Base-by-base conservation (phyloP, 2,329 filamentous ascomycete species). In the Diaporthe batatas region DNA sequence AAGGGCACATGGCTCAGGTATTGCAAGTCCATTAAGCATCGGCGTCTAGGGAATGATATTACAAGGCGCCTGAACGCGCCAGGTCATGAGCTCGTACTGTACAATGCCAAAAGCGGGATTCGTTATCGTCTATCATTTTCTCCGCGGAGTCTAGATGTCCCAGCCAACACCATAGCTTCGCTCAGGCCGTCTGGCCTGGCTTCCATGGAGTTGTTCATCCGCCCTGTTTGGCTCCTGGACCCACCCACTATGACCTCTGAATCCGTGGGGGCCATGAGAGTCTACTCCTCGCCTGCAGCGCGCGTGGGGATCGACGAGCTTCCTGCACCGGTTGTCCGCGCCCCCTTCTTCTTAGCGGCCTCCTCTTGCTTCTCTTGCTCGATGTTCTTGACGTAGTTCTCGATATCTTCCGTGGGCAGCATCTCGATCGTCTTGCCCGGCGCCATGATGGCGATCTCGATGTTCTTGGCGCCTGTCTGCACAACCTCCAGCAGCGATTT, bases 341-440 rank as follows among this genome's bases (percentile, higher is more conserved):
- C 93, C 57, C 91, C 93, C 91, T 98, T 97, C 92, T 98, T 98
- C 90, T 95, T 98, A 53, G 94, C 94, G 32, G 96, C 96, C 87
- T 99, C 96, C 84, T 98, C 96, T 82, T 98, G 95, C 90, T 99
- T 99, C 90, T 99, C 97, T 79, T 95, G 93, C 88, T 99, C 97
- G 83, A 99, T 99, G 84, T 91, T 96, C 91, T 98, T 98, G 81
- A 99, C 97, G 81, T 97, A 98, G 78, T 91, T 90, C 88, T 99
- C 96, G 80, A 99, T 99, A 80, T 98, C 94, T 83, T 98, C 96
- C 42, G 96, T 93, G 2, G 95, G 94, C 78, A 99, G 89, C 91
- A 98, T 95, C 87, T 98, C 95, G 76, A 99, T 91, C 21, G 89
- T 84, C 87, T 98, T 95, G 68, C 94, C 95, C 8, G 96, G 95